phyloP scores from a whole-genome alignment of 208 protist genomes.

The Lotmaria passim region DNA sequence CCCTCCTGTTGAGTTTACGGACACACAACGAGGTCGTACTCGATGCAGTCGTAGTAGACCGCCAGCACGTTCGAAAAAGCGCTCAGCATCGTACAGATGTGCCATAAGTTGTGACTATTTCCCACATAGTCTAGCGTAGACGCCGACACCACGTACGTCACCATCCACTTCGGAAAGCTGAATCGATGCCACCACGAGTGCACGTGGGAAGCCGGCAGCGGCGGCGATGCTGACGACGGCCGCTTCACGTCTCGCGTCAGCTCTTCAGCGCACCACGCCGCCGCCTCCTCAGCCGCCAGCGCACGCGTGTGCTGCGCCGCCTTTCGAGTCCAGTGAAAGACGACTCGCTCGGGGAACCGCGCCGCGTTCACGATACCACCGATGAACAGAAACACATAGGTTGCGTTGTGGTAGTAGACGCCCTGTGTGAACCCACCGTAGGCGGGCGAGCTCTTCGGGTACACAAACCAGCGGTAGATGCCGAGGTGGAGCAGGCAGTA shows the following conservation, averaged over 20 bases:
- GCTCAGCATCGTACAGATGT: slow-evolving; percentile 61
- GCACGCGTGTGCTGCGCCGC: slow-evolving; percentile 20
- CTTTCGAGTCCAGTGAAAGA: slow-evolving; percentile 30
- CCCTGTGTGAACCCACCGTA: slow-evolving; percentile 56
- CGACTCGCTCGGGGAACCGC: slow-evolving; percentile 55
- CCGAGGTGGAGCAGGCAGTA: slow-evolving; percentile 52
- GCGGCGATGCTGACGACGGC: background rate
- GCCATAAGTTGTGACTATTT: slow-evolving; percentile 80
- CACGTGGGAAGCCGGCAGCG: background rate
- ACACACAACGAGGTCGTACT: slow-evolving; percentile 57
- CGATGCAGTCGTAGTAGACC: slow-evolving; percentile 68
- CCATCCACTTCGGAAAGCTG: slow-evolving; percentile 30
- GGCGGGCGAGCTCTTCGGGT: slow-evolving; percentile 41
- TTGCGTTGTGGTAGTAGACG: slow-evolving; percentile 58
- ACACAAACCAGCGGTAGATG: slow-evolving; percentile 47
- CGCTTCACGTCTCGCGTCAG: slow-evolving; percentile 8
- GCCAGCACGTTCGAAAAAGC: slow-evolving; percentile 48
- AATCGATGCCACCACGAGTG: slow-evolving; percentile 27
- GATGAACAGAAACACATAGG: slow-evolving; percentile 55
- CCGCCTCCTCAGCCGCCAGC: slow-evolving; percentile 13
- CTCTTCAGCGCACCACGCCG: slow-evolving; percentile 17
- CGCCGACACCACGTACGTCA: slow-evolving; percentile 45
- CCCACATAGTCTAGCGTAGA: slow-evolving; percentile 60
- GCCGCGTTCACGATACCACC: slow-evolving; percentile 48
- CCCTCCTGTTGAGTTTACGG: background rate